Evolutionary conservation across 352 stramenopile species (phyloP).

Genomic region (Phytophthora pluvialis): DNA sequence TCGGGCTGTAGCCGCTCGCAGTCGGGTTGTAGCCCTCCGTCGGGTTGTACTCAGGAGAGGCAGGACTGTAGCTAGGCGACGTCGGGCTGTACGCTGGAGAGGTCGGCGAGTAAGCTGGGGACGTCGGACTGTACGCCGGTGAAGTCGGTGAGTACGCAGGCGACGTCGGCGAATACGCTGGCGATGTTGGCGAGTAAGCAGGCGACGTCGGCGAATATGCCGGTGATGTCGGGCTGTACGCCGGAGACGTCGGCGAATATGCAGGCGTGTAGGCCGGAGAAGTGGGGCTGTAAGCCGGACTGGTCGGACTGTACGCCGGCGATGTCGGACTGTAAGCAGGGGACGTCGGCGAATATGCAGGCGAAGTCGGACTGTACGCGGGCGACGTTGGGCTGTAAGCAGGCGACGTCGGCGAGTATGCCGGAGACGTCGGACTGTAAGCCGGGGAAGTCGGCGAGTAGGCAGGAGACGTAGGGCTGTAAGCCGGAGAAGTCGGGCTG

Average conservation of each 20-base stretch:
- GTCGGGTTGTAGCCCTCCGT: slow-evolving; percentile 80
- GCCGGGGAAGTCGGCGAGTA: slow-evolving; percentile 83
- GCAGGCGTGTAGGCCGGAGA: slow-evolving; percentile 89
- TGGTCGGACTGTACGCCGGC: slow-evolving; percentile 87
- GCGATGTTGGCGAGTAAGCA: slow-evolving; percentile 72
- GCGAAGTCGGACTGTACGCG: slow-evolving; percentile 72
- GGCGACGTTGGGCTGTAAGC: slow-evolving; percentile 70
- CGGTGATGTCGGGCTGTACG: slow-evolving; percentile 69
- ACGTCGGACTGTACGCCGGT: slow-evolving; percentile 75
- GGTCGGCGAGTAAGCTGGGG: slow-evolving; percentile 79
- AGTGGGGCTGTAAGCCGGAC: slow-evolving; percentile 79
- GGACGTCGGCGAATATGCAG: slow-evolving; percentile 68
- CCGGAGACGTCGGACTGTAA: slow-evolving; percentile 67
- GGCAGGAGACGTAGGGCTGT: slow-evolving; percentile 73
- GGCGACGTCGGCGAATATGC: slow-evolving; percentile 74
- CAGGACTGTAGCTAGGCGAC: slow-evolving; percentile 78
- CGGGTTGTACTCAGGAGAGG: slow-evolving; percentile 84
- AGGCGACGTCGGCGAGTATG: slow-evolving; percentile 68
- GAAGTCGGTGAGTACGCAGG: slow-evolving; percentile 73
- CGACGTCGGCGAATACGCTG: slow-evolving; percentile 67
- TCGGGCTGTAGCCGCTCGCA: slow-evolving; percentile 79
- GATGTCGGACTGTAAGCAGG: slow-evolving; percentile 78
- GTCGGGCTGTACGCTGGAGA: slow-evolving; percentile 78
- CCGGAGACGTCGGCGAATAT: slow-evolving; percentile 66
- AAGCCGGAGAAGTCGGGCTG: slow-evolving; percentile 80